phyloP scores from a whole-genome alignment of 2,329 filamentous ascomycete genomes.

The Amauroascus verrucosus region DNA sequence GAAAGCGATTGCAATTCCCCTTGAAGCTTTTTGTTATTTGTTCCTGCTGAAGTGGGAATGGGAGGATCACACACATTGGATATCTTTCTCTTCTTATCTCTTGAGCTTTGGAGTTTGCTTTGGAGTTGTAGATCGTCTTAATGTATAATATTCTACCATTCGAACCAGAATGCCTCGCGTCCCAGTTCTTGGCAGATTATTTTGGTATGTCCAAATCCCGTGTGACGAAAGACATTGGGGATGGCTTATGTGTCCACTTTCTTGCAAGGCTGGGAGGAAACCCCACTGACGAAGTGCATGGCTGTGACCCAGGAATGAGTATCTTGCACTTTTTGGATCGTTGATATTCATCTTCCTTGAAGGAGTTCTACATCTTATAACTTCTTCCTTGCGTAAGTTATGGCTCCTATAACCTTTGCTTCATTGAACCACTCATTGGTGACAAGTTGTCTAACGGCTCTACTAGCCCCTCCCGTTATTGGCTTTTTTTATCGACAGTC shows the following conservation, averaged over 20 bases:
- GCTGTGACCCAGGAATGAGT: slow-evolving; percentile 55
- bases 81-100: neutral
- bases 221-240: neutral
- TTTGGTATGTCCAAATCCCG: slow-evolving; percentile 30
- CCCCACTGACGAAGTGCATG: neutral
- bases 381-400: slow-evolving; percentile 68
- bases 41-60: neutral
- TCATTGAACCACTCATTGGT: neutral
- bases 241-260: neutral
- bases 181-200: slow-evolving; percentile 53
- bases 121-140: neutral
- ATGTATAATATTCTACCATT: neutral
- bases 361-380: slow-evolving; percentile 71
- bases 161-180: slow-evolving; percentile 42
- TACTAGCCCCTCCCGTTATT: slow-evolving; percentile 64
- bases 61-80: neutral
- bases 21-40: neutral
- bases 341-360: slow-evolving; percentile 76
- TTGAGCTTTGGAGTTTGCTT: neutral
- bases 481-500: slow-evolving; percentile 73
- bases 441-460: neutral
- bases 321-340: slow-evolving; percentile 74
- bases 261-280: neutral
- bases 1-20: neutral
- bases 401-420: neutral